Base-by-base conservation (phyloP, 768 basidiomycete species). In the Termitomyces eurrhizus region DNA sequence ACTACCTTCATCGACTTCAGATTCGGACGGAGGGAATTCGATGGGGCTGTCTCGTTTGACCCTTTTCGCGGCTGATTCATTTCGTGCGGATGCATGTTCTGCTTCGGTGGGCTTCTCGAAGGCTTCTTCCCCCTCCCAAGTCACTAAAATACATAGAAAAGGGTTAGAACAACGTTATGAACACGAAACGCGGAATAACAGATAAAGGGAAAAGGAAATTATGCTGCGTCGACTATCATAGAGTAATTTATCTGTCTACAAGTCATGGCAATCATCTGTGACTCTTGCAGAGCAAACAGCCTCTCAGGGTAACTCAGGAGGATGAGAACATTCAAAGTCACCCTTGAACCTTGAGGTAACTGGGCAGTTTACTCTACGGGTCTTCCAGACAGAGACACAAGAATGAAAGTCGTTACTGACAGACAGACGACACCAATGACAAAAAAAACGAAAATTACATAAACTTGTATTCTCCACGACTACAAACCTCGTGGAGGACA, bases 71-170 rank as follows among this genome's bases (percentile, higher is more conserved):
- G 68, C 62, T 46, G 67, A 68, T 29, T 70, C 59, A 36, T 71
- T 74, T 45, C 69, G 69, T 21, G 71, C 72, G 54, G 76, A 64
- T 52, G 69, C 64, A 42, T 69, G 50, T 29, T 69, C 64, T 54
- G 66, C 73, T 5, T 72, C 68, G 48, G 67, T 69, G 49, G 67
- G 66, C 62, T 80, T 81, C 62, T 89, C 83, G 48, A 86, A 63
- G 4, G 81, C 83, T 21, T 85, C 84, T 32, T 78, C 73, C 1
- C 84, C 88, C 68, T 93, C 90, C 88, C 89, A 92, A 64, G 80
- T 72, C 85, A 85, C 90, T 92, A 68, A 64, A 68, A 64, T 39
- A 62, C 63, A 67, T 67, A 64, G 58, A 66, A 66, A 60, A 67
- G 37, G 52, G 64, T 67, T 24, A 67, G 64, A 56, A 42, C 42